phyloP scores from a whole-genome alignment of 2,329 filamentous ascomycete genomes.

The Trichoderma citrinoviride region DNA sequence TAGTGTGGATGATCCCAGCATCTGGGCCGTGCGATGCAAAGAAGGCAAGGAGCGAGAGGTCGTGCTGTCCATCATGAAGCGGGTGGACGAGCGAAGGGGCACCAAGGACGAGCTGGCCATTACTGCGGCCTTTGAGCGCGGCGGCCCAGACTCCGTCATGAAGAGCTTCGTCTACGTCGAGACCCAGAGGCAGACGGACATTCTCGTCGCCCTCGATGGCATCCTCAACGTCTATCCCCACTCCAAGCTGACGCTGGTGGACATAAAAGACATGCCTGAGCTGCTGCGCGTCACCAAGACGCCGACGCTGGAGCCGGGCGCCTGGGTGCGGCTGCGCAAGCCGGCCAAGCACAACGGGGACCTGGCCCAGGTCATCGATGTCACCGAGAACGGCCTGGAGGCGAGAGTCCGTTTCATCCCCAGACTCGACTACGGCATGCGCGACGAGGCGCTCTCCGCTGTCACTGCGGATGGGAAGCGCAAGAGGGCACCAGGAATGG shows the following conservation, averaged over 20 bases:
- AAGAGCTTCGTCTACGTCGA: conserved; percentile 95
- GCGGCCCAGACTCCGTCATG: conserved; percentile 74
- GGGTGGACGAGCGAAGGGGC: conserved; percentile 74
- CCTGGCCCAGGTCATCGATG: conserved; percentile 86
- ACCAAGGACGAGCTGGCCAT: conserved; percentile 81
- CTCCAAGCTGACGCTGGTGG: conserved; percentile 81
- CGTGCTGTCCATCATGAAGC: conserved; percentile 82
- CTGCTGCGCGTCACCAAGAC: conserved; percentile 88
- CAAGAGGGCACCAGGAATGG: conserved; percentile 64
- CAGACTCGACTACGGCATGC: conserved; percentile 84
- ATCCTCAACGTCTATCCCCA: conserved; percentile 88
- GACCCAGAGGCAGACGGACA: conserved; percentile 81
- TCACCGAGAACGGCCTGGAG: conserved; percentile 88
- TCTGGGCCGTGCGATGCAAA: conserved; percentile 91
- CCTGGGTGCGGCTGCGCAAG: conserved; percentile 85
- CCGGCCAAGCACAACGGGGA: conserved; percentile 81
- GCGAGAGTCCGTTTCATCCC: conserved; percentile 86
- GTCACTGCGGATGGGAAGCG: conserved; percentile 65
- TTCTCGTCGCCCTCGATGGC: conserved; percentile 76
- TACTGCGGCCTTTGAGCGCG: conserved; percentile 88
- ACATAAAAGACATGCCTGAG: conserved; percentile 97
- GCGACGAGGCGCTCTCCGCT: conserved; percentile 63
- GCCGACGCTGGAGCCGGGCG: conserved; percentile 77
- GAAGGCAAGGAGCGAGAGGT: conserved; percentile 95
- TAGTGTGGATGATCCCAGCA: conserved; percentile 91